Evolutionary conservation across 805 yeast species (phyloP), one percentile per base, ranked within the genome.

Genomic region (Priceomyces fermenticarens): DNA sequence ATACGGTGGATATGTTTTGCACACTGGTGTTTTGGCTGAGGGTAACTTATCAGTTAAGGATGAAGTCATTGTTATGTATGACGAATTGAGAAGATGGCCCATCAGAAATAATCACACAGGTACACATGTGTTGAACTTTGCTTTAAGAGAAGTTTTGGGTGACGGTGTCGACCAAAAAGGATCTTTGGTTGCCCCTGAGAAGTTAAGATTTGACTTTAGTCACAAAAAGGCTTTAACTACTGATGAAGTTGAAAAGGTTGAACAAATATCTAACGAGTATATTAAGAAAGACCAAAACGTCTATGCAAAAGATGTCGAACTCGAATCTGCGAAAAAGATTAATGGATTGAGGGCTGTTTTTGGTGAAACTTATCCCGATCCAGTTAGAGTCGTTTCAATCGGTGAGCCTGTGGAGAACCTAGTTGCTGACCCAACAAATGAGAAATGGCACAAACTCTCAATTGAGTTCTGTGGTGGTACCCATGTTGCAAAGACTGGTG

Each of bases 381-480:
- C 99, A 30, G 99, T 93, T 15, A 83, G 99, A 63, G 99, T 93
- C 52, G 97, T 93, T 36, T 87, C 96, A 25, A 86, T 93, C 57
- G 99, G 99, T 58, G 84, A 78, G 31, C 82, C 96, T 35, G 89
- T 93, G 33, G 89, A 86, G 17, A 93, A 85, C 10, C 72, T 93
- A 52, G 62, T 91, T 50, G 72, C 74, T 5, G 73, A 81, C 53
- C 96, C 97, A 52, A 53, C 70, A 23, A 85, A 78, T 58, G 69
- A 70, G 38, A 79, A 87, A 56, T 93, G 99, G 98, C 67, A 63
- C 54, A 69, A 77, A 32, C 73, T 77, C 57, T 88, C 97, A 1
- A 76, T 93, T 51, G 99, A 93, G 71, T 93, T 93, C 76, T 93
- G 99, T 70, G 99, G 99, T 70, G 99, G 99, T 69, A 93, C 99